A percentile compares a stretch with the other conserved stretches of the same genome.
Conservation (phyloP, 306 rosid species). For the Fragaria iinumae region DNA sequence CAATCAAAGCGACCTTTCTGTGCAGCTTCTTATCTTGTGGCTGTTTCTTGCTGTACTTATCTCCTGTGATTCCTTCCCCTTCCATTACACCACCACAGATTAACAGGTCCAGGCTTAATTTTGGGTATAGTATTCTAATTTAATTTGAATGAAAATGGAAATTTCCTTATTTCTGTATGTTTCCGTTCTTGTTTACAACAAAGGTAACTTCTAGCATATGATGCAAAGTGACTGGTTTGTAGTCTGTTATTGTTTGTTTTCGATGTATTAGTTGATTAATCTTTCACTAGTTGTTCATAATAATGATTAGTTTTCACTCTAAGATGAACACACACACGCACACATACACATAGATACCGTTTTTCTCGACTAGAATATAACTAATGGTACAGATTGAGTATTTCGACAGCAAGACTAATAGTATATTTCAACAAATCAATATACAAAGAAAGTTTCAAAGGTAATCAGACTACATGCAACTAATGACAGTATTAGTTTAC, state of each 20-base stretch:
- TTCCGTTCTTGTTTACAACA: neutral
- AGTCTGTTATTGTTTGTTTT: neutral
- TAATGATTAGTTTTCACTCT: neutral
- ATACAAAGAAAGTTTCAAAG: neutral
- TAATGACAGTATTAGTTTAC: slow-evolving; percentile 2
- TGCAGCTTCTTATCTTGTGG: slow-evolving; percentile 3
- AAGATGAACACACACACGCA: neutral
- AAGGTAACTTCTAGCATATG: neutral
- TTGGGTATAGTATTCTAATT: neutral
- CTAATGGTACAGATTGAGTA: neutral
- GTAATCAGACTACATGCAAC: slow-evolving; percentile 6
- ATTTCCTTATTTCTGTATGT: neutral
- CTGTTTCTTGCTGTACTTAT: slow-evolving; percentile 1
- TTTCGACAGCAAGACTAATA: slow-evolving; percentile 4
- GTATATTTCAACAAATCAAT: slow-evolving; percentile 6
- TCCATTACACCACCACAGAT: neutral
- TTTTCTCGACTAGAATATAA: neutral
- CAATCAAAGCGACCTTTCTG: slow-evolving; percentile 16
- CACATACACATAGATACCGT: neutral
- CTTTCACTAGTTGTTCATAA: neutral
- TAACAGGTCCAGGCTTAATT: neutral
- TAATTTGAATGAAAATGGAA: neutral
- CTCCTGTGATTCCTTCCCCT: neutral
- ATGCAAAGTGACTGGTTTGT: neutral
- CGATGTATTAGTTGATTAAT: neutral